Evolutionary conservation across 257 asterid genomes (phyloP).

Genomic region (Solanum raphanifolium): DNA sequence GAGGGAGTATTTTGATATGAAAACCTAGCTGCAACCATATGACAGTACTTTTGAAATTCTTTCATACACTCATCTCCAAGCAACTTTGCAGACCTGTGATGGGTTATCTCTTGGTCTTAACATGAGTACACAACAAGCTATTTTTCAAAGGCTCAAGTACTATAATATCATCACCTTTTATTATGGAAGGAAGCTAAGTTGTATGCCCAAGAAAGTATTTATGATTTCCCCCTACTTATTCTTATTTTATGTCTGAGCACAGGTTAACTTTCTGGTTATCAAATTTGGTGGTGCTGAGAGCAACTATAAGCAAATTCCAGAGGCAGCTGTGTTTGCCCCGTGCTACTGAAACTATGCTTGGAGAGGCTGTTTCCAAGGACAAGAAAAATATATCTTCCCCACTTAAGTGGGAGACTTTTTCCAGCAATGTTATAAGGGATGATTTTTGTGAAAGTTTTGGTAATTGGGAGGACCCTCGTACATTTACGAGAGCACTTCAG

Average conservation of each 20-base stretch:
- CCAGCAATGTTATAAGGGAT: slow-evolving; percentile 20
- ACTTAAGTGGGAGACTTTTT: slow-evolving; percentile 46
- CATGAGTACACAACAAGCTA: background rate
- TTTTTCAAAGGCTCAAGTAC: background rate
- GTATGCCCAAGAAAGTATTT: background rate
- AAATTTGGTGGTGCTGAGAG: slow-evolving; percentile 55
- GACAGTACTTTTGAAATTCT: background rate
- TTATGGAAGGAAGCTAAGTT: background rate
- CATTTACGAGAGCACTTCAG: slow-evolving; percentile 48
- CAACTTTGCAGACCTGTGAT: background rate
- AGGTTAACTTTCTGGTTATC: slow-evolving; percentile 92
- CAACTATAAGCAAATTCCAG: slow-evolving; percentile 39
- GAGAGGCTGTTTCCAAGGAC: slow-evolving; percentile 6
- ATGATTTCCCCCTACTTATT: background rate
- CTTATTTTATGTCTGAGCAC: slow-evolving; percentile 1
- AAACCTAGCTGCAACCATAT: background rate
- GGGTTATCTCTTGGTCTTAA: background rate
- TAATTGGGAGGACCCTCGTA: slow-evolving; percentile 51
- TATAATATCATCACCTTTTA: background rate
- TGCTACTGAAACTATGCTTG: slow-evolving; percentile 19
- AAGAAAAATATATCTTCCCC: slow-evolving; percentile 25
- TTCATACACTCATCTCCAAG: background rate
- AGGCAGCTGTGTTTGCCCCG: slow-evolving; percentile 20
- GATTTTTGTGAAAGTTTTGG: slow-evolving; percentile 15
- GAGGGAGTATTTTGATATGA: background rate